These are phyloP conservation scores for Knufia petricola DNA, from an alignment of 2,329 filamentous ascomycete genomes.

Conservation along the genomic window DNA sequence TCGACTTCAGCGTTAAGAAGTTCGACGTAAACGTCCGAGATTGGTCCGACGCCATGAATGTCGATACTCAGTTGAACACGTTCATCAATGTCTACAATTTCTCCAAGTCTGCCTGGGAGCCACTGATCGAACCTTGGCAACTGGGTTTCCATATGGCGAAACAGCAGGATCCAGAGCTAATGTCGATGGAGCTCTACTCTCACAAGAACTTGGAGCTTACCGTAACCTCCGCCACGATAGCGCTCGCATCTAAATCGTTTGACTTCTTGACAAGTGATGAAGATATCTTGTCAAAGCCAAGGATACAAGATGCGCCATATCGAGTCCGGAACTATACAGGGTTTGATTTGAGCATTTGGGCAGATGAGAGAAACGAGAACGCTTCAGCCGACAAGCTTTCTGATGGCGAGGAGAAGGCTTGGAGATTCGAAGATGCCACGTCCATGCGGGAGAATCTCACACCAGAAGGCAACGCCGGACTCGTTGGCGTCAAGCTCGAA, in stretches of 20 bases:
- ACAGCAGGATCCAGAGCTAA: slow-evolving; percentile 61
- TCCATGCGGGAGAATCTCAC: slow-evolving; percentile 90
- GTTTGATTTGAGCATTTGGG: slow-evolving; percentile 77
- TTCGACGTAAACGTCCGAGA: slow-evolving; percentile 79
- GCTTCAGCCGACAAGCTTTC: slow-evolving; percentile 62
- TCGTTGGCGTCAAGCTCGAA: slow-evolving; percentile 75
- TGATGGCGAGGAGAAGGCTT: slow-evolving; percentile 85
- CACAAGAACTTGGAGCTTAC: slow-evolving; percentile 87
- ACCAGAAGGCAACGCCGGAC: slow-evolving; percentile 68
- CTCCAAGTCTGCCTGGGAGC: slow-evolving; percentile 97
- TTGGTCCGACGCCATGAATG: slow-evolving; percentile 81
- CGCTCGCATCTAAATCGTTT: slow-evolving; percentile 82
- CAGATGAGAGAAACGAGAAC: slow-evolving; percentile 62
- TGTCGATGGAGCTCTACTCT: slow-evolving; percentile 79
- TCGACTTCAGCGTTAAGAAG: slow-evolving; percentile 86
- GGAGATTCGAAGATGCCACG: slow-evolving; percentile 94
- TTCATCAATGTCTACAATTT: slow-evolving; percentile 99
- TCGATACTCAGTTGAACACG: slow-evolving; percentile 81
- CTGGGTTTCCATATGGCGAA: slow-evolving; percentile 83
- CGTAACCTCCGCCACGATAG: slow-evolving; percentile 85
- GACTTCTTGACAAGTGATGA: slow-evolving; percentile 81
- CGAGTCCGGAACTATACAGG: slow-evolving; percentile 91
- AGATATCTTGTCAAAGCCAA: slow-evolving; percentile 85
- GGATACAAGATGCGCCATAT: slow-evolving; percentile 85
- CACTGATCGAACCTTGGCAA: slow-evolving; percentile 90